Evolutionary conservation across 805 yeast genomes (phyloP).

Genomic region (Wickerhamiella lipophila): DNA sequence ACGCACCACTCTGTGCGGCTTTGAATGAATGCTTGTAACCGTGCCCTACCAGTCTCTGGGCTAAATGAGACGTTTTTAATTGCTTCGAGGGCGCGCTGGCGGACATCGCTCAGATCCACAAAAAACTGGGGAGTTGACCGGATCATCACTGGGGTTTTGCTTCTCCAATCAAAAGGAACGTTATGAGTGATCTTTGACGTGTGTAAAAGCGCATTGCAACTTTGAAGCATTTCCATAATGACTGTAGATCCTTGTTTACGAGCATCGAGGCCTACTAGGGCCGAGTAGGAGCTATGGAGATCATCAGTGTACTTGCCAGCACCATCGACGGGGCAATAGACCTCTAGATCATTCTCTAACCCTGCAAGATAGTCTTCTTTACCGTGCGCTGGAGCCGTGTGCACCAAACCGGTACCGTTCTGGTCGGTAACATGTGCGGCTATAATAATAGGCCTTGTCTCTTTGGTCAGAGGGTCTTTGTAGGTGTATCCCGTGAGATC

Average conservation of each 20-base stretch:
- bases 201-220: conserved; percentile 35
- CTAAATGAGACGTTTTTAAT: conserved; percentile 51
- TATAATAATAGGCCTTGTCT: conserved; percentile 47
- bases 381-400: conserved; percentile 97
- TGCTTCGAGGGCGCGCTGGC: conserved; percentile 46
- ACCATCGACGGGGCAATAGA: conserved; percentile 69
- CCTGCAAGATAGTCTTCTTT: conserved; percentile 79
- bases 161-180: conserved; percentile 96
- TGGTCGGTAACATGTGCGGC: conserved; percentile 70
- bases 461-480: conserved; percentile 40
- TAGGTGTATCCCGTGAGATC: conserved; percentile 35
- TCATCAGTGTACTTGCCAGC: conserved; percentile 52
- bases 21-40: conserved; percentile 58
- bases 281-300: conserved; percentile 37
- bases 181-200: conserved; percentile 55
- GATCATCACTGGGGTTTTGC: conserved; percentile 87
- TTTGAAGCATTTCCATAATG: conserved; percentile 36
- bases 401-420: conserved; percentile 93
- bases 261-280: conserved; percentile 46
- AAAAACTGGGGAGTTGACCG: conserved; percentile 97
- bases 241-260: conserved; percentile 42
- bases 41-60: conserved; percentile 59
- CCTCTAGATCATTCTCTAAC: conserved; percentile 39
- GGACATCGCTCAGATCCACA: conserved; percentile 60
- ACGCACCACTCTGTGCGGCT: conserved; percentile 95